Evolutionary conservation across 148 eudicot species (phyloP).

Genomic region (Rhododendron kiyosumense): DNA sequence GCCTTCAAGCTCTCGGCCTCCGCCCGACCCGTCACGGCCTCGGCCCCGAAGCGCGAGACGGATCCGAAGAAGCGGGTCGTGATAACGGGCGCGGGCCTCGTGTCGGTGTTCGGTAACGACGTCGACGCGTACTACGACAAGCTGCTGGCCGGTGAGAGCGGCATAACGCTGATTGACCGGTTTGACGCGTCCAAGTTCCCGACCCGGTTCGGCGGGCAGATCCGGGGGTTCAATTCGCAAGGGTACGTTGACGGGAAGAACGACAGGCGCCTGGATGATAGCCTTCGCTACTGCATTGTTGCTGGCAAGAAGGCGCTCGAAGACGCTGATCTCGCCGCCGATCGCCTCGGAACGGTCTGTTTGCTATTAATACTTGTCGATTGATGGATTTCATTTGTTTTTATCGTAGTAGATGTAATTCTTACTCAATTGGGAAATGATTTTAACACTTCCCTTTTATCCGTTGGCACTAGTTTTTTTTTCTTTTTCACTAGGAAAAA

Average conservation of each 20-base stretch:
- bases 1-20: constrained; percentile 26
- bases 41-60: constrained; percentile 68
- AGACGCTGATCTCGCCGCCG: constrained; percentile 51
- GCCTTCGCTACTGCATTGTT: constrained; percentile 59
- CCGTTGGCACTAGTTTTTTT: no score
- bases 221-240: constrained; percentile 43
- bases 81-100: constrained; percentile 86
- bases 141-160: constrained; percentile 78
- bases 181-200: constrained; percentile 90
- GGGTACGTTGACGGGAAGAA: constrained; percentile 70
- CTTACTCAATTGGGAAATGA: no score
- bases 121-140: constrained; percentile 67
- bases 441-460: no score
- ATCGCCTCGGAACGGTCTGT: constrained; percentile 43
- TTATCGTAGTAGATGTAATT: background rate
- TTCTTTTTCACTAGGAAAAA: no score
- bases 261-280: constrained; percentile 59
- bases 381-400: background rate
- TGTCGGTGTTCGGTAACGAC: constrained; percentile 87
- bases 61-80: constrained; percentile 96
- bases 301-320: constrained; percentile 74
- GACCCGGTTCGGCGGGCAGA: constrained; percentile 72
- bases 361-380: background rate
- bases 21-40: constrained; percentile 13
- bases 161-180: constrained; percentile 63